Percentiles rank a stretch among this genome's conserved stretches.
Evolutionary conservation across 345 rosid species (phyloP).

Genomic region (Barbarea vulgaris): DNA sequence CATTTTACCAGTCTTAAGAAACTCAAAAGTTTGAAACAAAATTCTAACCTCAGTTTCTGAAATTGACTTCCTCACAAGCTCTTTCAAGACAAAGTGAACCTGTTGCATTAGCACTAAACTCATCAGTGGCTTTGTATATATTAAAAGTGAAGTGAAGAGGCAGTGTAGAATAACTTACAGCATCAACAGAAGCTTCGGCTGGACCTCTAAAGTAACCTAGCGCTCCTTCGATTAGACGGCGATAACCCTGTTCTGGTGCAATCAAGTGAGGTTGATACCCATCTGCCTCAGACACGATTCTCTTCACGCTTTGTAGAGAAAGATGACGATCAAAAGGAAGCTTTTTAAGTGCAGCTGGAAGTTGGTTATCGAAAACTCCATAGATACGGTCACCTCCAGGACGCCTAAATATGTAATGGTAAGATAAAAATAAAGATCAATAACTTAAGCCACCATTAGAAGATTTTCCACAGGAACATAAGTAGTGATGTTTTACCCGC

Average conservation of each 20-base stretch:
- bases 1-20: not conserved
- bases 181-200: constrained; percentile 87
- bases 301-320: constrained; percentile 74
- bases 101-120: constrained; percentile 27
- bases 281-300: constrained; percentile 80
- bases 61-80: constrained; percentile 77
- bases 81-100: constrained; percentile 83
- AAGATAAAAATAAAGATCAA: not conserved
- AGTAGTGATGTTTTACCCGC: constrained; percentile 61
- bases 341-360: constrained; percentile 84
- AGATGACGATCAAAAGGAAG: constrained; percentile 91
- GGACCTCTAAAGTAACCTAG: constrained; percentile 80
- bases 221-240: constrained; percentile 71
- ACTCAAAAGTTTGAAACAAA: not conserved
- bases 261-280: constrained; percentile 90
- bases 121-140: not conserved
- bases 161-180: constrained; percentile 51
- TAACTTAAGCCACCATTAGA: not conserved
- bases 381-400: constrained; percentile 87
- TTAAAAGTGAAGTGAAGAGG: not conserved
- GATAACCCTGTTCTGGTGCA: constrained; percentile 88
- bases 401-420: constrained; percentile 49
- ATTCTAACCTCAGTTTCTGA: constrained; percentile 67
- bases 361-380: constrained; percentile 85
- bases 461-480: not conserved